Evolutionary conservation across 2,329 filamentous ascomycete genomes (phyloP), one percentile per base, ranked within the genome.

Genomic region (Colletotrichum ledebouriae): DNA sequence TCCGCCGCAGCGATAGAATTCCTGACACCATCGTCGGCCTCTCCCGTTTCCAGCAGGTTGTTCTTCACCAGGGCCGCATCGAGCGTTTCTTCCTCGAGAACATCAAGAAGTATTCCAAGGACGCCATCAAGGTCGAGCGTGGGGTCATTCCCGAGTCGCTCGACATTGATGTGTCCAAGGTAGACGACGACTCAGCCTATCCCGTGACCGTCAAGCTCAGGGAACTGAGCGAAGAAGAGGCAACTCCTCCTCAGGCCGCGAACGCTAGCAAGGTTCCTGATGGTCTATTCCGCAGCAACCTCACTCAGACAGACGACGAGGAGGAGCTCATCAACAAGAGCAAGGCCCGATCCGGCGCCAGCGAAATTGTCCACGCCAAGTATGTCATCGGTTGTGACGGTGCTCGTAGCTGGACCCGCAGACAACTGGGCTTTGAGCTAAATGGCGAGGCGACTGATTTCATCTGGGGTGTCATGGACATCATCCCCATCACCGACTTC

Each of bases 301-400:
- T 90, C 6, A 76, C 82, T 0, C 78, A 83, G 6, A 86, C 89
- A 59, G 88, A 90, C 70, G 88, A 85, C 0, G 83, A 86, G 2
- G 85, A 87, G 69, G 66, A 76, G 65, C 34, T 72, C 29, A 66
- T 71, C 61, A 22, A 20, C 37, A 65, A 33, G 42, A 56, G 62
- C 61, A 72, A 64, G 71, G 75, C 53, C 20, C 69, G 76, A 64
- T 82, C 74, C 13, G 75, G 78, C 73, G 69, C 71, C 72, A 74
- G 76, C 56, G 84, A 87, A 71, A 74, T 76, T 0, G 78, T 90
- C 2, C 83, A 80, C 44, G 83, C 86, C 6, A 89, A 89, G 73
- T 93, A 90, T 70, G 81, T 93, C 34, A 82, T 93, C 4, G 90
- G 90, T 0, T 89, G 87, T 50, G 90, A 92, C 70, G 90, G 90